phyloP scores from a whole-genome alignment of 2,329 filamentous ascomycete species.

The Alternaria sp. region DNA sequence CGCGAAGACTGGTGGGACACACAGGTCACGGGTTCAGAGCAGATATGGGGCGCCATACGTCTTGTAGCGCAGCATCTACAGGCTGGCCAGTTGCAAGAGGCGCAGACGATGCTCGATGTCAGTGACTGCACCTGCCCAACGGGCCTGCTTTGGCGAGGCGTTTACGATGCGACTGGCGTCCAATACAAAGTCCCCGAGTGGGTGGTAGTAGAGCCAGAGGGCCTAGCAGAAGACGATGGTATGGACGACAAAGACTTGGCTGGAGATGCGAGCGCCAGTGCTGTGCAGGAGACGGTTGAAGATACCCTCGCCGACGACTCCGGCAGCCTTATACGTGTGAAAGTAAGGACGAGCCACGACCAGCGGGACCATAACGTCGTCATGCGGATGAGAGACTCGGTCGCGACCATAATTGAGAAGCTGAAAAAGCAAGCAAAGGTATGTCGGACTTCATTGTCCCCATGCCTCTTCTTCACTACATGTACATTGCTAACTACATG shows the following conservation, averaged over 20 bases:
- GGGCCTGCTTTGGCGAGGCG: slow-evolving; percentile 50
- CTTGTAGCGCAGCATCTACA: slow-evolving; percentile 73
- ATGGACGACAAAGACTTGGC: slow-evolving; percentile 27
- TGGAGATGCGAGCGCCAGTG: slow-evolving; percentile 1
- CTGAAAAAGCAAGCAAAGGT: slow-evolving; percentile 70
- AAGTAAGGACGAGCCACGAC: slow-evolving; percentile 47
- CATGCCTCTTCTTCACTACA: background rate
- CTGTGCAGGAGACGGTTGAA: slow-evolving; percentile 35
- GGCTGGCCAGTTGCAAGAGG: slow-evolving; percentile 56
- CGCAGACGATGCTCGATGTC: slow-evolving; percentile 81
- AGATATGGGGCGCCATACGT: slow-evolving; percentile 81
- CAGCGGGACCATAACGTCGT: slow-evolving; percentile 48
- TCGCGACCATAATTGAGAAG: slow-evolving; percentile 67
- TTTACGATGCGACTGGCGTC: slow-evolving; percentile 54
- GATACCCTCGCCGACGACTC: slow-evolving; percentile 24
- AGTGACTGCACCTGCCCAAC: slow-evolving; percentile 63
- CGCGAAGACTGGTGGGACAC: slow-evolving; percentile 90
- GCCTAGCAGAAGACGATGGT: slow-evolving; percentile 37
- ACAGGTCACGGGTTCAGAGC: slow-evolving; percentile 74
- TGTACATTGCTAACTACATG: slow-evolving; percentile 9
- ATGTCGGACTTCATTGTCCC: slow-evolving; percentile 38
- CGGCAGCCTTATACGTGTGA: slow-evolving; percentile 40
- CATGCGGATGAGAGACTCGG: slow-evolving; percentile 57
- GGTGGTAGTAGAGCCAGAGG: slow-evolving; percentile 54
- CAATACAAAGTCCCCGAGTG: slow-evolving; percentile 55